These are phyloP conservation scores for Datura wrightii DNA, from an alignment of 257 asterid genomes.

Conservation along the genomic window DNA sequence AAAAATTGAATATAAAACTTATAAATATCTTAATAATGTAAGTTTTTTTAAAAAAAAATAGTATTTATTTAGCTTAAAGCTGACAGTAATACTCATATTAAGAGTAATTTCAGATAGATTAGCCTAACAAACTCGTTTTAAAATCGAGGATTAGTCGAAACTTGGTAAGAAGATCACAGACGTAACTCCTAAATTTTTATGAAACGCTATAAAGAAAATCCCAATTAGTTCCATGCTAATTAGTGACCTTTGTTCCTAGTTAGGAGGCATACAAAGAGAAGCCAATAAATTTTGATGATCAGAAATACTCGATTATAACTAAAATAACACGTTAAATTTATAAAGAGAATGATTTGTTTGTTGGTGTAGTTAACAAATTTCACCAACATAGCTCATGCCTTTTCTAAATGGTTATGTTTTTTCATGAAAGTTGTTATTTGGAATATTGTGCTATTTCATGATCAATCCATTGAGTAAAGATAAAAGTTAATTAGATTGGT, in stretches of 20 bases:
- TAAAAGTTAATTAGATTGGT: neutral
- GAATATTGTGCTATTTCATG: neutral
- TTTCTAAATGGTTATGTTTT: neutral
- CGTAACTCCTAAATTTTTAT: neutral
- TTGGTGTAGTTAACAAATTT: neutral
- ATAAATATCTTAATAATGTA: neutral
- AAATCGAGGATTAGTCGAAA: neutral
- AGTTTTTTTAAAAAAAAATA: neutral
- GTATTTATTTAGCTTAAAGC: neutral
- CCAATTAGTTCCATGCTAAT: neutral
- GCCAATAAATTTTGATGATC: neutral
- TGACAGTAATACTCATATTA: neutral
- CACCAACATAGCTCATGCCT: neutral
- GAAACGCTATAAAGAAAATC: neutral
- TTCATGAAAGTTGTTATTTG: neutral
- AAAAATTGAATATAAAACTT: neutral
- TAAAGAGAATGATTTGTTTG: too few relatives aligned
- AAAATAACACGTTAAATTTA: neutral
- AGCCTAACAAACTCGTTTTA: neutral
- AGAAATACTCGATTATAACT: neutral
- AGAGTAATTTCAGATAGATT: neutral
- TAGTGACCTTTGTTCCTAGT: neutral
- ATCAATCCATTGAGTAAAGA: neutral
- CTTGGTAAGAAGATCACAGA: neutral
- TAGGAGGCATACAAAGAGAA: neutral